Evolutionary conservation across 1,284 basidiomycete genomes (phyloP).

Genomic region (Microbotryomycetes sp.): DNA sequence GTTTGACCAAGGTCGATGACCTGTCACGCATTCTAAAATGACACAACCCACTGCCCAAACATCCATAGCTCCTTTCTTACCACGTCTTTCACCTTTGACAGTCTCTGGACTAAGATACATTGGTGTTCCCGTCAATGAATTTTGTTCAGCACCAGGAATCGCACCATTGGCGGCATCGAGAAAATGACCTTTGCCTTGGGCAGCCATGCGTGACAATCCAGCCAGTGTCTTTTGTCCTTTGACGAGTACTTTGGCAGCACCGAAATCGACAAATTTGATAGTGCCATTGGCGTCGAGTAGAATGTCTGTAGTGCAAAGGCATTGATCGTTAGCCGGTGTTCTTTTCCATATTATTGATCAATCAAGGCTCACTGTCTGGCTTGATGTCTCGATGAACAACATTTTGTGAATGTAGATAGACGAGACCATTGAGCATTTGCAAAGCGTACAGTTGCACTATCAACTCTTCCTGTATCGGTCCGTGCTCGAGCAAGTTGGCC

Average conservation of each 20-base stretch:
- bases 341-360: not conserved
- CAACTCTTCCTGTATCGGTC: slow-evolving; percentile 92
- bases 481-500: slow-evolving; percentile 82
- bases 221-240: slow-evolving; percentile 80
- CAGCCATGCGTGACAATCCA: slow-evolving; percentile 53
- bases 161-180: slow-evolving; percentile 33
- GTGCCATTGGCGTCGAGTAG: slow-evolving; percentile 83
- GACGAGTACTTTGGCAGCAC: slow-evolving; percentile 93
- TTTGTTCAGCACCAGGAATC: slow-evolving; percentile 26
- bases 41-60: slow-evolving; percentile 97
- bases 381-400: slow-evolving; percentile 98
- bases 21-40: slow-evolving; percentile 91
- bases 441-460: slow-evolving; percentile 93
- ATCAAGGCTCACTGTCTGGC: slow-evolving; percentile 90
- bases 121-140: slow-evolving; percentile 86
- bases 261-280: slow-evolving; percentile 98
- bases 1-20: slow-evolving; percentile 95
- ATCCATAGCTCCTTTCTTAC: slow-evolving; percentile 93
- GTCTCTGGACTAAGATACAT: slow-evolving; percentile 99
- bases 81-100: slow-evolving; percentile 65
- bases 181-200: slow-evolving; percentile 15
- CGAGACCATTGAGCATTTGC: slow-evolving; percentile 92
- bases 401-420: slow-evolving; percentile 85
- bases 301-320: slow-evolving; percentile 60
- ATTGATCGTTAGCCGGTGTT: not conserved